phyloP scores from a whole-genome alignment of 2,329 filamentous ascomycete genomes.

The Dactylellina cionopaga region DNA sequence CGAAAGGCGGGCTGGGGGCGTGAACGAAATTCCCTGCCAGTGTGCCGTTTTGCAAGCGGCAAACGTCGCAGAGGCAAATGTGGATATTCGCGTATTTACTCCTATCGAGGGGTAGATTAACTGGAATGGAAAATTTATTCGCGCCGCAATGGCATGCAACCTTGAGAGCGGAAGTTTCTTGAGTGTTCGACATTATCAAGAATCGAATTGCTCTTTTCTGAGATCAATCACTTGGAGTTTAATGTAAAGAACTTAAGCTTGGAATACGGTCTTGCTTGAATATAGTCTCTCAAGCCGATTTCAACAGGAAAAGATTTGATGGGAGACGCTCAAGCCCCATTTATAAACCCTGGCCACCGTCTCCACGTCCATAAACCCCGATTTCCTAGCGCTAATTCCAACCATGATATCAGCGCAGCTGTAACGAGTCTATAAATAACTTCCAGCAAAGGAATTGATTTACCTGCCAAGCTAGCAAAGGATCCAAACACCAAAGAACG shows the following conservation, averaged over 20 bases:
- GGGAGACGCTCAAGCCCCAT: too few relatives aligned
- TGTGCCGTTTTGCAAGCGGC: conserved; percentile 26
- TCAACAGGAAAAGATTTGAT: too few relatives aligned
- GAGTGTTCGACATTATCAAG: background rate
- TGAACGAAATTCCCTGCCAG: conserved; percentile 15
- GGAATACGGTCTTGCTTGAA: too few relatives aligned
- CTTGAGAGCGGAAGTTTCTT: background rate
- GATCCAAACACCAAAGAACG: background rate
- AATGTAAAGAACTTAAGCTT: too few relatives aligned
- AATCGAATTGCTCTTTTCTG: background rate
- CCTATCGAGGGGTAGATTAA: conserved; percentile 4
- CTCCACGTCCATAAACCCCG: too few relatives aligned
- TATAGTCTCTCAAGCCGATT: background rate
- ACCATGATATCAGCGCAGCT: too few relatives aligned
- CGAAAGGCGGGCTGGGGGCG: conserved; percentile 18
- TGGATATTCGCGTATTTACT: conserved; percentile 8
- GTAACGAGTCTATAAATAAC: too few relatives aligned
- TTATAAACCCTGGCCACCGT: too few relatives aligned
- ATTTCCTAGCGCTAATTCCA: too few relatives aligned
- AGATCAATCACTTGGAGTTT: too few relatives aligned
- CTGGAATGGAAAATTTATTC: conserved; percentile 3
- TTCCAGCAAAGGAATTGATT: too few relatives aligned
- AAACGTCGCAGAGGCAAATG: conserved; percentile 18
- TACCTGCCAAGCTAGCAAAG: too few relatives aligned
- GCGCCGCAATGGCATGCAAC: conserved; percentile 22